Evolutionary conservation across 345 rosid species (phyloP), one percentile per base, ranked within the genome.

Genomic region (Acer saccharum): DNA sequence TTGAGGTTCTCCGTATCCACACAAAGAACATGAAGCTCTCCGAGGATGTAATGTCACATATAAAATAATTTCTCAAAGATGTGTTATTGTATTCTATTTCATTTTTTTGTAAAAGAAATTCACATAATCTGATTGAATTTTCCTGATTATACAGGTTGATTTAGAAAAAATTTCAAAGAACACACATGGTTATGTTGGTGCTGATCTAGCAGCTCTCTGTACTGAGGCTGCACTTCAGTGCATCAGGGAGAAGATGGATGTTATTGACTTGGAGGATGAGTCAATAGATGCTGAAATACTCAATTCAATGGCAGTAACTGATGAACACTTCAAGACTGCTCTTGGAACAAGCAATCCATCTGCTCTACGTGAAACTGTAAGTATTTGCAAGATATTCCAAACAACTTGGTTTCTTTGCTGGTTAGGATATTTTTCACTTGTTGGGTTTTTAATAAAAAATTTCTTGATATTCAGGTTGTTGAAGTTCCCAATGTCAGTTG

Each of bases 171-270:
- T 95, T 71, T 76, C 96, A 21, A 92, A 93, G 85, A 90, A 93
- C 76, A 93, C 98, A 1, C 99, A 95, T 82, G 99, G 99, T 54
- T 95, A 92, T 86, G 99, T 95, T 85, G 99, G 98, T 81, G 97
- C 98, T 81, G 99, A 95, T 81, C 92, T 95, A 64, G 99, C 98
- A 32, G 99, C 99, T 48, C 87, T 95, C 6, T 95, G 99, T 77
- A 93, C 99, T 18, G 99, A 95, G 83, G 94, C 98, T 81, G 99
- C 98, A 20, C 95, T 95, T 79, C 99, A 95, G 80, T 95, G 99
- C 87, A 95, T 95, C 69, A 86, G 99, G 79, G 98, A 95, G 86
- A 95, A 93, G 87, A 95, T 95, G 98, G 98, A 93, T 75, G 98
- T 93, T 73, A 95, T 93, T 79, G 99, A 93, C 86, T 86, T 95